phyloP scores from a whole-genome alignment of 352 stramenopile species.

The Pythium scleroteichum region DNA sequence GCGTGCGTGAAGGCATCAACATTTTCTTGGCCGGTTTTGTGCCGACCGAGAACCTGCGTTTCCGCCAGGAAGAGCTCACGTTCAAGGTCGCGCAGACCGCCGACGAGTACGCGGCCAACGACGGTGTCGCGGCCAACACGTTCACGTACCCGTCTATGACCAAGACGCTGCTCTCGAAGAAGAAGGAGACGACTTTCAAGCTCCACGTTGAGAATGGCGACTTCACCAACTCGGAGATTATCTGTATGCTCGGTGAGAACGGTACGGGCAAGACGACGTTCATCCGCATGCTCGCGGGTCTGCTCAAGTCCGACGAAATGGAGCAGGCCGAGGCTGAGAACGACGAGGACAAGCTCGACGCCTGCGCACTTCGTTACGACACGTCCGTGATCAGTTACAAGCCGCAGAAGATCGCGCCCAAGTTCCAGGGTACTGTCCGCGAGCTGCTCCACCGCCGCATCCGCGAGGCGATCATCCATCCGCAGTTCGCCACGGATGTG shows the following conservation, averaged over 20 bases:
- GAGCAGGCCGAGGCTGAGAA: slow-evolving; percentile 69
- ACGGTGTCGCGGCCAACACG: slow-evolving; percentile 86
- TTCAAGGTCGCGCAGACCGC: slow-evolving; percentile 98
- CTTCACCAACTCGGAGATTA: slow-evolving; percentile 99
- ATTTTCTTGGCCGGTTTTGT: slow-evolving; percentile 99
- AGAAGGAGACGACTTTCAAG: slow-evolving; percentile 94
- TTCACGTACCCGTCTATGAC: slow-evolving; percentile 99
- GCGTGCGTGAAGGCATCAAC: slow-evolving; percentile 99
- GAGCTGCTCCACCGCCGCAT: slow-evolving; percentile 98
- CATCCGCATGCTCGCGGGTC: slow-evolving; percentile 98
- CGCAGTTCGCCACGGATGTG: slow-evolving; percentile 99
- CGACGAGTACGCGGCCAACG: slow-evolving; percentile 83
- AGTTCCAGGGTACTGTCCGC: slow-evolving; percentile 95
- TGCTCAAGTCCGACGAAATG: slow-evolving; percentile 98
- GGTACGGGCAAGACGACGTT: slow-evolving; percentile 99
- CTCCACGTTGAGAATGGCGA: slow-evolving; percentile 97
- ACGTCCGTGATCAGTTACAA: slow-evolving; percentile 96
- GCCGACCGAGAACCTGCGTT: slow-evolving; percentile 99
- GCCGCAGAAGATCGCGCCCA: slow-evolving; percentile 98
- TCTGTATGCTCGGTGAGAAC: slow-evolving; percentile 99
- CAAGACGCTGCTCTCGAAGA: slow-evolving; percentile 96
- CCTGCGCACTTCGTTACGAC: slow-evolving; percentile 82
- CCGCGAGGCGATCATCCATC: slow-evolving; percentile 96
- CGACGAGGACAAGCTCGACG: slow-evolving; percentile 72
- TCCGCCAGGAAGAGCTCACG: slow-evolving; percentile 97